Evolutionary conservation across 2,329 filamentous ascomycete species (phyloP), one percentile per base, ranked within the genome.

Genomic region (Bipolaris zeicola): DNA sequence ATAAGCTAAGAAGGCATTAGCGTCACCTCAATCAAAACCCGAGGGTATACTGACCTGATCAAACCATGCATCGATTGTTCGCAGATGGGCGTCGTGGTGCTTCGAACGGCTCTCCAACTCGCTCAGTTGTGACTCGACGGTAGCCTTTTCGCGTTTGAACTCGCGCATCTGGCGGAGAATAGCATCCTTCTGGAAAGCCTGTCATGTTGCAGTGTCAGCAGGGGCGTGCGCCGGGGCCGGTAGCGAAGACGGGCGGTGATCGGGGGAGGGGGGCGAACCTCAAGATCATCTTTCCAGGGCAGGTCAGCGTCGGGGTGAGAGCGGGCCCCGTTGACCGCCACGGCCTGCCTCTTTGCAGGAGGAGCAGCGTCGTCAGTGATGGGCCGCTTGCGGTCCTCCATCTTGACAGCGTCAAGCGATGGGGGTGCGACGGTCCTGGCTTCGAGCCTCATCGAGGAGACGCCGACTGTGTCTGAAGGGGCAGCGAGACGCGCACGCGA

Each of bases 331-430:
- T 96, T 97, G 65, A 94, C 85, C 50, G 69, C 65, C 58, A 75
- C 67, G 53, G 92, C 91, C 77, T 96, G 90, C 79, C 92, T 89
- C 84, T 98, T 99, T 74, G 88, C 90, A 20, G 94, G 93, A 65
- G 94, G 94, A 65, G 90, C 90, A 73, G 91, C 82, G 68, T 97
- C 92, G 77, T 95, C 90, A 79, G 89, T 85, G 75, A 92, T 91
- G 75, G 92, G 90, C 86, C 95, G 88, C 86, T 99, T 99, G 86
- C 95, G 92, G 83, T 98, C 95, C 85, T 99, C 95, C 94, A 98
- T 99, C 86, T 95, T 96, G 83, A 87, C 83, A 81, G 91, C 84
- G 85, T 88, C 88, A 78, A 84, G 79, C 82, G 91, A 89, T 83
- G 90, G 87, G 85, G 87, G 86, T 83, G 88, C 84, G 79, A 88